phyloP scores from a whole-genome alignment of 1,284 basidiomycete genomes.

The Ceratobasidium theobromae region DNA sequence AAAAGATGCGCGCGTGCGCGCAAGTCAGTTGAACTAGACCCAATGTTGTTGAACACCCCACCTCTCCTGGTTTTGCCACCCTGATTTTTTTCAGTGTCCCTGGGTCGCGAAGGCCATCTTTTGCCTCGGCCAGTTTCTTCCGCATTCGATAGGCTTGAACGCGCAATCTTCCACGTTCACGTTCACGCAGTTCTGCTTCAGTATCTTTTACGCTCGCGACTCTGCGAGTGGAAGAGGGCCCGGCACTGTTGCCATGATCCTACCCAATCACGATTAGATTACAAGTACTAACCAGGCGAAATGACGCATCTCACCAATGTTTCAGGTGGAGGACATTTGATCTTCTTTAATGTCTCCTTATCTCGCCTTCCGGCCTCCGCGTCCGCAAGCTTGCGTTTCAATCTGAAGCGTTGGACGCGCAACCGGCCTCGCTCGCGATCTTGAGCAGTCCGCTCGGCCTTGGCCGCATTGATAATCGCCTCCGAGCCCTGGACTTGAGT shows the following conservation, averaged over 20 bases:
- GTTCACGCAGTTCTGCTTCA: constrained; percentile 26
- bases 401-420: constrained; percentile 20
- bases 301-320: background rate
- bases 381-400: constrained; percentile 30
- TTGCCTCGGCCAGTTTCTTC: constrained; percentile 29
- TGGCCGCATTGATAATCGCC: constrained; percentile 28
- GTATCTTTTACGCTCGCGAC: constrained; percentile 6
- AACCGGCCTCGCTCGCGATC: constrained; percentile 29
- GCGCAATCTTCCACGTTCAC: constrained; percentile 20
- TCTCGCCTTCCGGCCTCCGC: constrained; percentile 28
- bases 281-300: background rate
- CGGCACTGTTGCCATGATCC: constrained; percentile 1
- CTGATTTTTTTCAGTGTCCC: constrained; percentile 19
- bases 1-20: no score
- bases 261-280: background rate
- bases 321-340: constrained; percentile 7
- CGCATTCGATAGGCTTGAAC: constrained; percentile 31
- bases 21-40: no score
- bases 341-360: constrained; percentile 29
- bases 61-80: constrained; percentile 3
- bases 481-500: constrained; percentile 10
- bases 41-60: no score
- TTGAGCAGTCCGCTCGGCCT: constrained; percentile 28
- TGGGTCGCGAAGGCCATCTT: constrained; percentile 16
- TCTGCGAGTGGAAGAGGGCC: constrained; percentile 8